Evolutionary conservation across 306 rosid genomes (phyloP).

Genomic region (Prinsepia uniflora): DNA sequence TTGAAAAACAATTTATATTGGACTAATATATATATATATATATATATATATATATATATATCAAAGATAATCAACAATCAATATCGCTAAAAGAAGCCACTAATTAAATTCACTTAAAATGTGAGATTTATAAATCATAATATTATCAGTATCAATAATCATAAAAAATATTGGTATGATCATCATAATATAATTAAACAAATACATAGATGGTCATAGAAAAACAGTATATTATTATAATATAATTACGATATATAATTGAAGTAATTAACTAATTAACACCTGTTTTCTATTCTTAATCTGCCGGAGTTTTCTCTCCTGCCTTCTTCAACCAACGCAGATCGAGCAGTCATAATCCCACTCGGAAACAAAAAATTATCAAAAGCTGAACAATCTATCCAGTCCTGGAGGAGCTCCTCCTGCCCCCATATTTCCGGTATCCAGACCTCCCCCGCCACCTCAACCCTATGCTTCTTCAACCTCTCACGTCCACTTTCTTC

Average conservation of each 20-base stretch:
- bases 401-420: slow-evolving; percentile 75
- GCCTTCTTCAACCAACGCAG: slow-evolving; percentile 61
- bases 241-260: no score
- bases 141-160: not conserved
- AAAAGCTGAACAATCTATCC: slow-evolving; percentile 74
- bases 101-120: not conserved
- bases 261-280: slow-evolving; percentile 25
- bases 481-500: slow-evolving; percentile 60
- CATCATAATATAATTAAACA: not conserved
- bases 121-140: not conserved
- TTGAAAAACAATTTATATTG: no score
- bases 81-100: not conserved
- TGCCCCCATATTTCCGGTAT: slow-evolving; percentile 95
- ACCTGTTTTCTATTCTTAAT: slow-evolving; percentile 57
- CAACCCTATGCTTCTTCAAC: no score
- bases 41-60: no score
- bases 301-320: slow-evolving; percentile 40
- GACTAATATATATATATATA: no score
- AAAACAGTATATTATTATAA: not conserved
- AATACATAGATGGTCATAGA: not conserved
- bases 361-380: slow-evolving; percentile 61
- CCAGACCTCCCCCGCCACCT: no score
- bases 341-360: slow-evolving; percentile 58
- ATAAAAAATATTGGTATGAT: not conserved
- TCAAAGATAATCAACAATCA: no score